Evolutionary conservation across 441 rosid species (phyloP), one percentile per base, ranked within the genome.

Genomic region (Populus hybrid): DNA sequence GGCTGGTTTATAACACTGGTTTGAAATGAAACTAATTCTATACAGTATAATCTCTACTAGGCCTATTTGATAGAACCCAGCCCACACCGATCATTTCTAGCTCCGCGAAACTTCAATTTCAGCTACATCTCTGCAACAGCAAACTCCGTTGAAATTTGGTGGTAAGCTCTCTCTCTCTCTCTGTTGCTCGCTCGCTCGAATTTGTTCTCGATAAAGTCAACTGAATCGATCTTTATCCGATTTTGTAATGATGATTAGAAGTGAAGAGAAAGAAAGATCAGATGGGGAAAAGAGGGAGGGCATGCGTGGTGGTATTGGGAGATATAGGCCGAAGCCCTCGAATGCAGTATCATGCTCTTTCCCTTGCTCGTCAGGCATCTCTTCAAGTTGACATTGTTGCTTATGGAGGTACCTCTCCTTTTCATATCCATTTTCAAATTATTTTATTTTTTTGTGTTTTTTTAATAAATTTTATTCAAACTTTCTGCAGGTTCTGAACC

Each of bases 261-360:
- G 56, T 45, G 56, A 45, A 45, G 56, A 45, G 20, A 45, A n/a
- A n/a, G 53, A 45, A 4, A 45, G 56, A 45, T 45, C 56, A 42
- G 84, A 87, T 83, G 93, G 86, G 75, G 72, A 86, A 81, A 79
- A 85, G 93, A 77, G 94, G 97, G 74, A 85, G 99, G 64, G 98
- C 97, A 3, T 96, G 99, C 73, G 89, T 96, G 31, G 97, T 96
- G 69, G 97, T 96, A 67, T 85, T 96, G 66, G 98, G 99, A 45
- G 99, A 96, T 74, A 85, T 96, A 40, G 99, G 99, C n/a, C 96
- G 98, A 42, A 94, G 99, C 73, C 99, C 98, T 80, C 93, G 99
- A 29, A 95, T 95, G 99, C 98, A 96, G 79, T 94, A 90, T 81
- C 98, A 94, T 70, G 94, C 98, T 69, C 94, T 96, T 69, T 96